These are phyloP conservation scores for Annulohypoxylon nitens DNA, from an alignment of 495 filamentous ascomycete genomes.

Conservation along the genomic window DNA sequence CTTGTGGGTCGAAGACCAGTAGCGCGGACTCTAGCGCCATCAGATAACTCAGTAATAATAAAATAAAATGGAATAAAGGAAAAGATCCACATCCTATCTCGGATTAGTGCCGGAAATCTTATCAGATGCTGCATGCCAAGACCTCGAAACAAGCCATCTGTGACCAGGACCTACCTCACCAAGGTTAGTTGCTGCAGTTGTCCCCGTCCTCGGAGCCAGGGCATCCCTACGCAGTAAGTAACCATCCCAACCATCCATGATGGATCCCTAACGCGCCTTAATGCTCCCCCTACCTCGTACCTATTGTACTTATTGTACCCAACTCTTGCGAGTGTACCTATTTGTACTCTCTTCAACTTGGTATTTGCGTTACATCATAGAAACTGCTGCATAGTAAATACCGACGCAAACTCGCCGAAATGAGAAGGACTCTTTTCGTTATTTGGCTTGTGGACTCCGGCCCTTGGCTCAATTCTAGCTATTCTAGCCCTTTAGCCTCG, in stretches of 20 bases:
- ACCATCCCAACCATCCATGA: neutral
- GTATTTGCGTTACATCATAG: slow-evolving; percentile 43
- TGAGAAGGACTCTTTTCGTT: slow-evolving; percentile 38
- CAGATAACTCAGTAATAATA: slow-evolving; percentile 47
- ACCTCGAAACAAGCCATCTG: slow-evolving; percentile 29
- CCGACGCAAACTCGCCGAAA: slow-evolving; percentile 37
- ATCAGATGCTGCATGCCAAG: slow-evolving; percentile 54
- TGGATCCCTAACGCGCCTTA: neutral
- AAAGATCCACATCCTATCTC: slow-evolving; percentile 28
- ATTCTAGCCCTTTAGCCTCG: slow-evolving; percentile 23
- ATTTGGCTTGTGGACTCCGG: slow-evolving; percentile 30
- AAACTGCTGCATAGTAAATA: slow-evolving; percentile 36
- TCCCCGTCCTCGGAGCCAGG: slow-evolving; percentile 44
- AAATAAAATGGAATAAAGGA: slow-evolving; percentile 16
- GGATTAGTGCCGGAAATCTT: slow-evolving; percentile 46
- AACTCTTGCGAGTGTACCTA: slow-evolving; percentile 26
- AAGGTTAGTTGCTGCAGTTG: slow-evolving; percentile 26
- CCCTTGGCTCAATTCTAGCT: slow-evolving; percentile 28
- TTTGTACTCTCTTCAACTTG: slow-evolving; percentile 35
- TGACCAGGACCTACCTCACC: slow-evolving; percentile 27
- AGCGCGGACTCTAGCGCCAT: slow-evolving; percentile 45
- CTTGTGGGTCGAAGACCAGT: slow-evolving; percentile 24
- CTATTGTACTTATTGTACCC: neutral
- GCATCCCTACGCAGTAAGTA: slow-evolving; percentile 4
- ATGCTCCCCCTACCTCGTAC: neutral